These are phyloP conservation scores for Aspergillus olivimuriae DNA, from an alignment of 495 filamentous ascomycete genomes.

Conservation along the genomic window DNA sequence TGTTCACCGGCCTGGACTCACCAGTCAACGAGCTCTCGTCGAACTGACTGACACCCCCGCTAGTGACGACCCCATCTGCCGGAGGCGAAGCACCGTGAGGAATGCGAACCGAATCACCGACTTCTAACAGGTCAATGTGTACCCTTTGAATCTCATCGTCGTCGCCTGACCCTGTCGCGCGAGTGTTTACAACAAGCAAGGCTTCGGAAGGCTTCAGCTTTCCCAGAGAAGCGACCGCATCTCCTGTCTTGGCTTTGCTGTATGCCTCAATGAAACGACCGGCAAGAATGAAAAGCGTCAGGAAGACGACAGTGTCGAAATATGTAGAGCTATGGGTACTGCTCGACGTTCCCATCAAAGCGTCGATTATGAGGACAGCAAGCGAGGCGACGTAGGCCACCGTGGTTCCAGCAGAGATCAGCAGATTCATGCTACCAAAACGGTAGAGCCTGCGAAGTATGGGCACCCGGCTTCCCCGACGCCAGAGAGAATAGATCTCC, in stretches of 20 bases:
- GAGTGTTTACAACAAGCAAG: slow-evolving; percentile 47
- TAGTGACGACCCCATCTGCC: slow-evolving; percentile 66
- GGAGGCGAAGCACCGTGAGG: slow-evolving; percentile 79
- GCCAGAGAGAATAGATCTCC: slow-evolving; percentile 76
- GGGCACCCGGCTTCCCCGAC: slow-evolving; percentile 69
- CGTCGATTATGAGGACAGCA: slow-evolving; percentile 68
- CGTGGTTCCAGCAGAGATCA: slow-evolving; percentile 82
- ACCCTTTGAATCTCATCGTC: slow-evolving; percentile 37
- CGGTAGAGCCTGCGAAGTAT: slow-evolving; percentile 74
- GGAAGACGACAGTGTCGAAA: slow-evolving; percentile 90
- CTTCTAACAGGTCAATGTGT: slow-evolving; percentile 69
- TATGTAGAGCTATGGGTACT: slow-evolving; percentile 58
- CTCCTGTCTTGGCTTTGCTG: slow-evolving; percentile 86
- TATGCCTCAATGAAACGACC: slow-evolving; percentile 81
- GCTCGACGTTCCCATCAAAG: slow-evolving; percentile 30
- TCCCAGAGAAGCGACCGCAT: slow-evolving; percentile 75
- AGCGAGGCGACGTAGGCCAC: slow-evolving; percentile 86
- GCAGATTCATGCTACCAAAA: slow-evolving; percentile 95
- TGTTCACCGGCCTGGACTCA: slow-evolving; percentile 72
- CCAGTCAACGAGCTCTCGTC: slow-evolving; percentile 90
- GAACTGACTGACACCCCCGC: slow-evolving; percentile 58
- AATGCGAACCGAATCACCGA: slow-evolving; percentile 73
- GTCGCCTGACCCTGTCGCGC: slow-evolving; percentile 3
- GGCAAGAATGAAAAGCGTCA: slow-evolving; percentile 85
- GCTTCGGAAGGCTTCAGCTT: slow-evolving; percentile 78